Base-by-base conservation (phyloP, 768 basidiomycete genomes). In the Mycena amicta region DNA sequence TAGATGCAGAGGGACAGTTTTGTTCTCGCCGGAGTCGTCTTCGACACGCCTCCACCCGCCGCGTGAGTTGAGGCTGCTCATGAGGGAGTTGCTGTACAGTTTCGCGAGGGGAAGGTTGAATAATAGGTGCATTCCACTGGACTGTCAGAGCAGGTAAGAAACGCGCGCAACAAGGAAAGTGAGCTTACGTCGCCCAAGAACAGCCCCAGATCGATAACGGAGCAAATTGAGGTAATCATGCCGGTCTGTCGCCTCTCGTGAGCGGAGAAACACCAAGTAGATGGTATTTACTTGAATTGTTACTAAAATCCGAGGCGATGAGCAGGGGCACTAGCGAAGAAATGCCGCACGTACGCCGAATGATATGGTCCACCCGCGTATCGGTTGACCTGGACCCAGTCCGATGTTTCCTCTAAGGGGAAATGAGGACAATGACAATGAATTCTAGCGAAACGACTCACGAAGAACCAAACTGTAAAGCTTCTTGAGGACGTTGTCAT, bases 41-140 rank as follows among this genome's bases (percentile, higher is more conserved):
- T 39, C 57, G 20, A 50, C 30, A 11, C 56, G 56, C 26, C 60
- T 23, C 63, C 63, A 64, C 3, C 63, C 63, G 8, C 63, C 68
- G 18, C 75, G 72, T 1, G 74, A 71, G 61, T 76, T 77, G 52
- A 77, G 49, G 52, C 70, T 74, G 18, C 75, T 75, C 72, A 77
- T 69, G 23, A 77, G 62, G 0, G 72, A 72, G 62, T 75, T 76
- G 29, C 73, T 73, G 57, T 76, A 76, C 16, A 76, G 59, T 65
- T 76, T 76, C 15, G 72, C 71, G 6, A 76, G 68, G 0, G 75
- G 72, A 5, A 76, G 51, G 53, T 74, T 74, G 63, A 76, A 75
- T 8, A 71, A 55, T 2, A 76, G 65, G 52, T 76, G 60, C 65
- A 62, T 56, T 23, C 64, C 63, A 20, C 53, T 61, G 20, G 57